phyloP scores from a whole-genome alignment of 148 eudicot species.

The Simmondsia chinensis region DNA sequence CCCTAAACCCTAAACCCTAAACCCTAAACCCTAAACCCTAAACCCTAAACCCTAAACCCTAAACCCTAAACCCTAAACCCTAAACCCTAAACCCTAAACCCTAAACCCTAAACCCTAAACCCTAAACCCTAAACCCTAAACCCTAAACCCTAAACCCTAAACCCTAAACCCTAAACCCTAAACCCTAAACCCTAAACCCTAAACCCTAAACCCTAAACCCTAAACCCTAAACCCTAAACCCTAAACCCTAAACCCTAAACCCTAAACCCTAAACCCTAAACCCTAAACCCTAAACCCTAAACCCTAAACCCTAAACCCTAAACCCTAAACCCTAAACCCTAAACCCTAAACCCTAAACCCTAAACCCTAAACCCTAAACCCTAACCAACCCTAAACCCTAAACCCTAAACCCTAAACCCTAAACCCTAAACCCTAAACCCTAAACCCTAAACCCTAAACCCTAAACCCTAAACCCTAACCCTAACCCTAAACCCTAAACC shows the following conservation, averaged over 20 bases:
- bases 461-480: constrained; percentile 7
- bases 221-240: constrained; percentile 6
- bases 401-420: constrained; percentile 8
- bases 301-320: constrained; percentile 3
- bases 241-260: constrained; percentile 8
- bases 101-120: constrained; percentile 3
- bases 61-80: constrained; percentile 6
- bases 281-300: constrained; percentile 8
- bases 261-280: constrained; percentile 10
- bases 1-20: constrained; percentile 3
- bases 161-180: constrained; percentile 16
- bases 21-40: constrained; percentile 8
- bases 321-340: constrained; percentile 1
- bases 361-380: constrained; percentile 8
- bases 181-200: constrained; percentile 10
- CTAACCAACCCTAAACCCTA: constrained; percentile 4
- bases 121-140: constrained; percentile 6
- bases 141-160: constrained; percentile 11
- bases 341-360: no score
- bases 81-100: constrained; percentile 8
- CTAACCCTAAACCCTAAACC: constrained; percentile 6
- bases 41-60: constrained; percentile 9
- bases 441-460: constrained; percentile 4
- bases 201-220: constrained; percentile 16
- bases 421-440: constrained; percentile 3